These are phyloP conservation scores for Penicillium fimorum DNA, from an alignment of 495 filamentous ascomycete species.

Conservation along the genomic window DNA sequence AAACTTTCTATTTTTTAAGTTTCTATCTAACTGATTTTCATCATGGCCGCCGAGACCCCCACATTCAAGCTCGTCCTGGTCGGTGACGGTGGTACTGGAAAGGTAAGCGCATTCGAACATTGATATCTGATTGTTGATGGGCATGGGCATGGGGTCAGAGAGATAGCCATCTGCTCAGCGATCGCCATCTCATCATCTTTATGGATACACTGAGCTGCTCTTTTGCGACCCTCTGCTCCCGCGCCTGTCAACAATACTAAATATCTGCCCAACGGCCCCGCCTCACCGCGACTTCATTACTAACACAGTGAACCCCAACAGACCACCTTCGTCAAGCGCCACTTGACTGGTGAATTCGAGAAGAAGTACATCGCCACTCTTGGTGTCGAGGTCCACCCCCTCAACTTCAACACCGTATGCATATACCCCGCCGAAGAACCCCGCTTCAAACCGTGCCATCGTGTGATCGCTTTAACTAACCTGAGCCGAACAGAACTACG, in stretches of 20 bases:
- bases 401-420: slow-evolving; percentile 89
- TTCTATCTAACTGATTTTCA: slow-evolving; percentile 25
- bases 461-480: slow-evolving; percentile 40
- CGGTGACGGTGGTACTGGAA: slow-evolving; percentile 99
- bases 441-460: slow-evolving; percentile 27
- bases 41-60: slow-evolving; percentile 63
- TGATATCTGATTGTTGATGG: slow-evolving; percentile 10
- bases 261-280: slow-evolving; percentile 30
- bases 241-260: slow-evolving; percentile 33
- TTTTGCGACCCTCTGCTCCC: slow-evolving; percentile 23
- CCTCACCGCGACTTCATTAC: slow-evolving; percentile 25
- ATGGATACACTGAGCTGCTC: slow-evolving; percentile 7
- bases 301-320: slow-evolving; percentile 44
- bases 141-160: neutral
- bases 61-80: slow-evolving; percentile 99
- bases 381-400: slow-evolving; percentile 98
- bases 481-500: slow-evolving; percentile 69
- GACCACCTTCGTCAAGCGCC: slow-evolving; percentile 99
- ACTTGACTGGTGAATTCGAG: slow-evolving; percentile 99
- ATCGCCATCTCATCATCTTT: slow-evolving; percentile 4
- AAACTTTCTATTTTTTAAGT: slow-evolving; percentile 5
- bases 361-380: slow-evolving; percentile 99
- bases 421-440: slow-evolving; percentile 54
- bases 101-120: slow-evolving; percentile 61
- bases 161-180: neutral